phyloP scores from a whole-genome alignment of 2,329 filamentous ascomycete genomes.

The Ophiostoma angusticollis region DNA sequence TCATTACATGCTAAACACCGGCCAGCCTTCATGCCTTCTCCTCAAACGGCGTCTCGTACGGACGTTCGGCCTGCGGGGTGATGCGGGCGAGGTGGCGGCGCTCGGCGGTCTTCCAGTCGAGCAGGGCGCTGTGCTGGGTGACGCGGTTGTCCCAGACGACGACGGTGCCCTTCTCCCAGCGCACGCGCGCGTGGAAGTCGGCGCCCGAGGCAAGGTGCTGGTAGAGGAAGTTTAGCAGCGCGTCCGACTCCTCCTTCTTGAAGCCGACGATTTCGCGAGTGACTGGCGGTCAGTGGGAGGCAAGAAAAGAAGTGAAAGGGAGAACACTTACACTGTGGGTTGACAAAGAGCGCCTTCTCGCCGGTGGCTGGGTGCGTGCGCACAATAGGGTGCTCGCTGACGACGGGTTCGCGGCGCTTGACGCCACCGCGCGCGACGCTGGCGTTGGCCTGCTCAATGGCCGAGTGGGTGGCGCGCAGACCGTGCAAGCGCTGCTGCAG shows the following conservation, averaged over 20 bases:
- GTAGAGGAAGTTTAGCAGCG: slow-evolving; percentile 62
- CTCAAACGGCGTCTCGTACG: slow-evolving; percentile 54
- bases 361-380: slow-evolving; percentile 74
- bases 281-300: slow-evolving; percentile 33
- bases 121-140: slow-evolving; percentile 62
- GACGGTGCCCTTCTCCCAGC: slow-evolving; percentile 68
- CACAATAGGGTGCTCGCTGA: slow-evolving; percentile 62
- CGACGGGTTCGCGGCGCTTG: slow-evolving; percentile 62
- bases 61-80: slow-evolving; percentile 68
- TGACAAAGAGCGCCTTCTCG: slow-evolving; percentile 76
- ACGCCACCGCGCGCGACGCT: slow-evolving; percentile 55
- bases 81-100: slow-evolving; percentile 68
- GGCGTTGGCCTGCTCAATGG: slow-evolving; percentile 63
- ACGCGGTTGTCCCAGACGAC: slow-evolving; percentile 80
- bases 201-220: slow-evolving; percentile 59
- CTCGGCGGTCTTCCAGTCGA: slow-evolving; percentile 72
- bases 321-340: slow-evolving; percentile 58
- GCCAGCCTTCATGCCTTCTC: slow-evolving; percentile 2
- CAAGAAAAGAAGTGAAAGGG: background rate
- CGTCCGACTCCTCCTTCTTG: slow-evolving; percentile 78
- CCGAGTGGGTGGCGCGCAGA: slow-evolving; percentile 68
- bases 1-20: background rate
- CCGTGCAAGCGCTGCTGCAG: slow-evolving; percentile 74
- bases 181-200: slow-evolving; percentile 61
- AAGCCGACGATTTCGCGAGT: slow-evolving; percentile 68